Conservation (phyloP, 2,329 filamentous ascomycete species). For the Periglandula ipomoeae region DNA sequence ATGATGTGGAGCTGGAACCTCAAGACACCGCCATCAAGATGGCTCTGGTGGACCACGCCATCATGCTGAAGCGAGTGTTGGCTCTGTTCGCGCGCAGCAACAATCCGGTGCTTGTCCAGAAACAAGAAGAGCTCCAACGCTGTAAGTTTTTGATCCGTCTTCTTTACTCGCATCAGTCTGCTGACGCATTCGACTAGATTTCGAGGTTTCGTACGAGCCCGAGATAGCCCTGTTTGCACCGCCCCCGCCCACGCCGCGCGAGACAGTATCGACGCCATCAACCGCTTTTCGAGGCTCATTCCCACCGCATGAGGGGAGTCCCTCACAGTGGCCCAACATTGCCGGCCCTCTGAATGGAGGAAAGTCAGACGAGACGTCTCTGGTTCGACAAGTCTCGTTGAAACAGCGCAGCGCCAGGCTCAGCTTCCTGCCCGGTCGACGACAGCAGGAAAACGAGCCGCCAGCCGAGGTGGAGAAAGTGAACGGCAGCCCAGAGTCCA, state of each 20-base stretch:
- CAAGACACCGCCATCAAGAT: conserved; percentile 75
- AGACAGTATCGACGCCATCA: conserved; percentile 32
- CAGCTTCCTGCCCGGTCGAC: conserved; percentile 44
- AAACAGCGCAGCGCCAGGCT: conserved; percentile 44
- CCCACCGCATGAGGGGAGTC: conserved; percentile 24
- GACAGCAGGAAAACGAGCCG: conserved; percentile 33
- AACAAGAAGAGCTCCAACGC: conserved; percentile 51
- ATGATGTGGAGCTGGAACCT: conserved; percentile 38
- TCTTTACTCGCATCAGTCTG: background rate
- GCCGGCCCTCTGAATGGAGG: conserved; percentile 25
- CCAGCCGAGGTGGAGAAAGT: conserved; percentile 19
- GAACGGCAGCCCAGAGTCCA: conserved; percentile 23
- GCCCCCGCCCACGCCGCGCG: conserved; percentile 29
- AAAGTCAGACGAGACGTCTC: conserved; percentile 39
- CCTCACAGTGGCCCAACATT: conserved; percentile 20
- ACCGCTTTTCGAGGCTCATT: conserved; percentile 41
- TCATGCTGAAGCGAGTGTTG: conserved; percentile 78
- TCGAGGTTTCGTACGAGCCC: conserved; percentile 52
- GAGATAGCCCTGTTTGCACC: conserved; percentile 57
- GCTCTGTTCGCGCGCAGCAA: conserved; percentile 56
- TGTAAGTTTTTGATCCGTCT: conserved; percentile 39
- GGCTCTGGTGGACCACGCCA: conserved; percentile 79
- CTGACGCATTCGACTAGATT: conserved; percentile 33
- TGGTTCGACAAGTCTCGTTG: conserved; percentile 41
- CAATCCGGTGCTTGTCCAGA: conserved; percentile 47